A percentile compares a stretch with the other conserved stretches of the same genome.
Evolutionary conservation across 441 rosid genomes (phyloP).

Genomic region (Adansonia madagascariensis): DNA sequence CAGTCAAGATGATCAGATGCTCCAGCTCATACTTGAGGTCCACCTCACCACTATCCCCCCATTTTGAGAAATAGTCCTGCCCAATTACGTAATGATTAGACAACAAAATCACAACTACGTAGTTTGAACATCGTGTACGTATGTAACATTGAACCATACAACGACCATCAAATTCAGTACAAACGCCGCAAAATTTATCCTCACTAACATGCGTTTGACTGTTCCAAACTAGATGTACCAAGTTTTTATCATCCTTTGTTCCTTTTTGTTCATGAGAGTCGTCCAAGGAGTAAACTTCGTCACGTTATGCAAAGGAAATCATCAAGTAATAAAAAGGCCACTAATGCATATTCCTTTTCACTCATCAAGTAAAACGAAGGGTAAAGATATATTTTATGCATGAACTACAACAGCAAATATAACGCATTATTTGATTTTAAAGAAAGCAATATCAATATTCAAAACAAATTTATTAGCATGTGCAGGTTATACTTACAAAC

Average conservation of each 20-base stretch:
- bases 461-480: neutral
- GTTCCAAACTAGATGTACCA: neutral
- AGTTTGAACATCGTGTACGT: neutral
- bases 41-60: slow-evolving; percentile 96
- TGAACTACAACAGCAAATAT: neutral
- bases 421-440: neutral
- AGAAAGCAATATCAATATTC: slow-evolving; percentile 12
- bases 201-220: neutral
- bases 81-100: slow-evolving; percentile 28
- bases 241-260: neutral
- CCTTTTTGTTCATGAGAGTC: neutral
- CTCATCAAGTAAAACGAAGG: neutral
- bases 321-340: neutral
- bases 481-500: neutral
- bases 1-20: slow-evolving; percentile 95
- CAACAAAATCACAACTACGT: slow-evolving; percentile 25
- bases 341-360: neutral
- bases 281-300: neutral
- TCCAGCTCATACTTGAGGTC: slow-evolving; percentile 91
- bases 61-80: slow-evolving; percentile 90
- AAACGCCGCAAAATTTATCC: neutral
- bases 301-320: neutral
- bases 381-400: neutral
- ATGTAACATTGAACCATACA: neutral
- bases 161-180: neutral